A percentile compares a stretch with the other conserved stretches of the same genome.
These are phyloP conservation scores for Stephanodiscus triporus DNA, from an alignment of 108 stramenopile genomes.

Conservation along the genomic window DNA sequence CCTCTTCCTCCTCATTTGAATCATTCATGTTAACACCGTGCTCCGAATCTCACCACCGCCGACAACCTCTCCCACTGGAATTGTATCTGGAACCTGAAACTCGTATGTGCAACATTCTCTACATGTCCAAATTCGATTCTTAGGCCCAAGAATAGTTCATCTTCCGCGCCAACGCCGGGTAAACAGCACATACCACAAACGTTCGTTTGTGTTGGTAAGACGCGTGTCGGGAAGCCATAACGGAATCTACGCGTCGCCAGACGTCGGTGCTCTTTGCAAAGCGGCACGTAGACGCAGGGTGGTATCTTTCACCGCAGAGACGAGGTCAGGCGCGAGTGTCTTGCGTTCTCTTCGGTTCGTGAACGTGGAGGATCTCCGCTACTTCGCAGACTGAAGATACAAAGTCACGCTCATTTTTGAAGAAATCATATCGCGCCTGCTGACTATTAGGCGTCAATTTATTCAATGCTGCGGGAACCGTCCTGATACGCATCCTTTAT, in stretches of 20 bases:
- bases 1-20: slow-evolving; percentile 18
- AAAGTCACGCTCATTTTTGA: slow-evolving; percentile 91
- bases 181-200: too few relatives aligned
- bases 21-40: slow-evolving; percentile 10
- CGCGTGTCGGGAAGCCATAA: slow-evolving; percentile 85
- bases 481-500: slow-evolving; percentile 42
- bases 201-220: slow-evolving; percentile 96
- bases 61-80: slow-evolving; percentile 30
- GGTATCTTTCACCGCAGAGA: slow-evolving; percentile 77
- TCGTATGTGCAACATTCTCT: slow-evolving; percentile 91
- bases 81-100: slow-evolving; percentile 67
- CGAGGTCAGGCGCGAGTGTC: slow-evolving; percentile 67
- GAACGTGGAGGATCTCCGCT: slow-evolving; percentile 94
- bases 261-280: slow-evolving; percentile 91
- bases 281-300: slow-evolving; percentile 88
- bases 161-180: too few relatives aligned
- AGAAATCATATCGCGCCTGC: slow-evolving; percentile 88
- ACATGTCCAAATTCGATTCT: slow-evolving; percentile 89
- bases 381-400: slow-evolving; percentile 89
- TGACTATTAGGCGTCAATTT: slow-evolving; percentile 78
- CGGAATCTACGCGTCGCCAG: slow-evolving; percentile 79
- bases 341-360: slow-evolving; percentile 86
- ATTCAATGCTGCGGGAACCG: slow-evolving; percentile 35
- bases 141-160: slow-evolving; percentile 39
- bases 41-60: slow-evolving; percentile 52